A percentile compares a stretch with the other conserved stretches of the same genome.
Conservation (phyloP, 2,329 filamentous ascomycete genomes). For the Lecanicillium sp. region DNA sequence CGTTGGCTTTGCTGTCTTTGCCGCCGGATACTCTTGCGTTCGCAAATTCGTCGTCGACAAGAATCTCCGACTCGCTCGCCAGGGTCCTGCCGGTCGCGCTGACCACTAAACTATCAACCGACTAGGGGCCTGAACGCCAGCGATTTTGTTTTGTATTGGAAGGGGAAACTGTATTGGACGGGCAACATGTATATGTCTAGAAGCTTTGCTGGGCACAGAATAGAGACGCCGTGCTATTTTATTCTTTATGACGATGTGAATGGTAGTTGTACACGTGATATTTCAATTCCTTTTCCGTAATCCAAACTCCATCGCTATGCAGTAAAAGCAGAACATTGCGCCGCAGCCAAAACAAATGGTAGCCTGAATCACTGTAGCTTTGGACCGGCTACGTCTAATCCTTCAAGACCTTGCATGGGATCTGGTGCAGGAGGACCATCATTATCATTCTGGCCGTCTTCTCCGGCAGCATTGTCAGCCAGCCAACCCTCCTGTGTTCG, state of each 20-base stretch:
- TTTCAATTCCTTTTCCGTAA: conserved; percentile 7
- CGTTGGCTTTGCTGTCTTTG: conserved; percentile 73
- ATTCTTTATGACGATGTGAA: conserved; percentile 2
- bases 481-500: conserved; percentile 76
- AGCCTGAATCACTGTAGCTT: conserved; percentile 54
- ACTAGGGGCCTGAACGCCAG: conserved; percentile 9
- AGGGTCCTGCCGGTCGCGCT: conserved; percentile 40
- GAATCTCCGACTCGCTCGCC: conserved; percentile 79
- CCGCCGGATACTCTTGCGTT: conserved; percentile 72
- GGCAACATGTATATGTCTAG: conserved; percentile 10
- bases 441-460: conserved; percentile 56
- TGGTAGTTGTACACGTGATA: conserved; percentile 4
- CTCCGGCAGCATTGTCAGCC: conserved; percentile 78
- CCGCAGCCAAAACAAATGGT: conserved; percentile 3
- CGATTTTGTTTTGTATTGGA: conserved; percentile 12
- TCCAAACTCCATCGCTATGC: conserved; percentile 41
- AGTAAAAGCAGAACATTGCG: conserved; percentile 15
- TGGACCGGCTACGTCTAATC: conserved; percentile 87
- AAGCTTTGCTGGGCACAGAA: conserved; percentile 10
- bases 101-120: conserved; percentile 26
- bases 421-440: conserved; percentile 57
- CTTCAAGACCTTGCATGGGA: conserved; percentile 93
- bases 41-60: conserved; percentile 85
- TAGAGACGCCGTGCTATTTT: conserved; percentile 7
- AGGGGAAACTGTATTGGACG: conserved; percentile 9